These are phyloP conservation scores for Vachellia pachyceras DNA, from an alignment of 306 rosid species.

Conservation along the genomic window DNA sequence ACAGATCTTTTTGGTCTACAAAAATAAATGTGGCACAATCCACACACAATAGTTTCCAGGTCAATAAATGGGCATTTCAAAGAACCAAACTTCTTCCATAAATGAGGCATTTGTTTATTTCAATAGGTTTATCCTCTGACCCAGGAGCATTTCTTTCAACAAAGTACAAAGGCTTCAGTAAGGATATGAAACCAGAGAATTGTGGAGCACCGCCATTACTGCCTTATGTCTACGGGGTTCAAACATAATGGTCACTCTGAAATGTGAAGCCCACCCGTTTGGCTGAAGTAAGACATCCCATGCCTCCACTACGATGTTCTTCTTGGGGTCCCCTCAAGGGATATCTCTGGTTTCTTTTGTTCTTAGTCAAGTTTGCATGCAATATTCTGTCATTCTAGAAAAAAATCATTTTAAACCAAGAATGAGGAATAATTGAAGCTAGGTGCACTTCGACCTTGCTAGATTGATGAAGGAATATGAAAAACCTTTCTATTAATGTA, in stretches of 20 bases:
- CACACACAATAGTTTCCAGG: background rate
- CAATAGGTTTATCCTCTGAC: background rate
- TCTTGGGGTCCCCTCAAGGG: background rate
- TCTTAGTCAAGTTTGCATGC: background rate
- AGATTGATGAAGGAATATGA: no score
- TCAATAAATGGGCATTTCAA: background rate
- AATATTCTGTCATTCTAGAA: background rate
- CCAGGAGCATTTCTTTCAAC: background rate
- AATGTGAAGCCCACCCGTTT: background rate
- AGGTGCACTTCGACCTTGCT: background rate
- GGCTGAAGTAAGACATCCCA: background rate
- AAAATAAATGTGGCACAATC: background rate
- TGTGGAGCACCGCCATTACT: background rate
- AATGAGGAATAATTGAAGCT: background rate
- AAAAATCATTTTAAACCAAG: background rate
- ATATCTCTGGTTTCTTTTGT: background rate
- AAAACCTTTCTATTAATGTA: no score
- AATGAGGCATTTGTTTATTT: background rate
- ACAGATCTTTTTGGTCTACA: background rate
- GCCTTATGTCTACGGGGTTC: background rate
- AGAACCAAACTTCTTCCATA: background rate
- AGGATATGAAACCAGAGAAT: background rate
- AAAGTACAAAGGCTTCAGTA: background rate
- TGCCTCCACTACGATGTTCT: background rate
- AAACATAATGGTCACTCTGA: background rate